phyloP scores from a whole-genome alignment of 768 basidiomycete genomes.

The Calocybe indica region DNA sequence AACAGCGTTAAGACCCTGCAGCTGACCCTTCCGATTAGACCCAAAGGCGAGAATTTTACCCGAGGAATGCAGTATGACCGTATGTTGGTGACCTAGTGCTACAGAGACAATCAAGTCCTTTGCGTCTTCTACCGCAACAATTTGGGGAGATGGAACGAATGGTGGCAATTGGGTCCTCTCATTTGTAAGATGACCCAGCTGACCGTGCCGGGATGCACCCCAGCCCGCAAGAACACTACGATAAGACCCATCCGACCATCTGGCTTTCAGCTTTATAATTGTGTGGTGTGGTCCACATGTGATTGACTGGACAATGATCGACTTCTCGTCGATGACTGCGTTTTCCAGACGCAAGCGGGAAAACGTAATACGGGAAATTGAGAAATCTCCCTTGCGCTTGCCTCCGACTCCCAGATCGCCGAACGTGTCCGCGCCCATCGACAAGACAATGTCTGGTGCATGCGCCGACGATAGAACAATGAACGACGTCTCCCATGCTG shows the following conservation, averaged over 20 bases:
- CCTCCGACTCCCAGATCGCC: slow-evolving; percentile 67
- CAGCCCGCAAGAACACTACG: slow-evolving; percentile 55
- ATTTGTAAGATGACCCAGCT: slow-evolving; percentile 48
- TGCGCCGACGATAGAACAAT: slow-evolving; percentile 46
- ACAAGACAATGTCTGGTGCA: slow-evolving; percentile 50
- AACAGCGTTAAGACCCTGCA: slow-evolving; percentile 29
- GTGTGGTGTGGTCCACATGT: slow-evolving; percentile 71
- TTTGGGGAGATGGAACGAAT: slow-evolving; percentile 24
- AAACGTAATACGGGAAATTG: slow-evolving; percentile 32
- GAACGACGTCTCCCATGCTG: slow-evolving; percentile 84
- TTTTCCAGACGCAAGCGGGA: slow-evolving; percentile 27
- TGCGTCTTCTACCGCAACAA: slow-evolving; percentile 25
- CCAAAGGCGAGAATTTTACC: slow-evolving; percentile 53
- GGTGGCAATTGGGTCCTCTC: slow-evolving; percentile 16
- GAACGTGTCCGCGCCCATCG: slow-evolving; percentile 83
- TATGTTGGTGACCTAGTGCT: slow-evolving; percentile 39
- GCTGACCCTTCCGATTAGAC: slow-evolving; percentile 66
- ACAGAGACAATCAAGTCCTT: slow-evolving; percentile 26
- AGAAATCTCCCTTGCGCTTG: slow-evolving; percentile 17
- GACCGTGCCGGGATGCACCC: slow-evolving; percentile 83
- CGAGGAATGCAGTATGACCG: slow-evolving; percentile 49
- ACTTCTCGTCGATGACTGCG: slow-evolving; percentile 13
- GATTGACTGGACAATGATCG: slow-evolving; percentile 35
- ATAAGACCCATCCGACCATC: slow-evolving; percentile 13
- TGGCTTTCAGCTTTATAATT: slow-evolving; percentile 35